Evolutionary conservation across 306 rosid genomes (phyloP).

Genomic region (Gleditsia sinensis): DNA sequence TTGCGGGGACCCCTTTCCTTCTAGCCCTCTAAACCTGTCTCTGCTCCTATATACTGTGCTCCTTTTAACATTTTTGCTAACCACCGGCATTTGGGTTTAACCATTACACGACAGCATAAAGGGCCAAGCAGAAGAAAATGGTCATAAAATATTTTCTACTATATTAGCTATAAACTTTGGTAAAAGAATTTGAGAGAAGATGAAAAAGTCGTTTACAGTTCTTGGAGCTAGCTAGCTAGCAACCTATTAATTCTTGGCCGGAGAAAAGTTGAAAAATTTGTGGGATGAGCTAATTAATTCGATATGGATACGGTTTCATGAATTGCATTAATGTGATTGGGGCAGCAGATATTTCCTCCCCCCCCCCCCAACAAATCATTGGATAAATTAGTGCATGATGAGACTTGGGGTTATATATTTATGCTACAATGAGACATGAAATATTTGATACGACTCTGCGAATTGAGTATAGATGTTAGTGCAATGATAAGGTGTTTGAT

Average conservation of each 20-base stretch:
- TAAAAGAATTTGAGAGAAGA: too few species aligned
- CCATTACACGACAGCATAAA: too few species aligned
- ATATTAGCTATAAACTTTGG: too few species aligned
- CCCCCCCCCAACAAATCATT: conserved; percentile 4
- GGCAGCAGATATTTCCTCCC: neutral
- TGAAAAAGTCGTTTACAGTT: too few species aligned
- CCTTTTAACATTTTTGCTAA: conserved; percentile 34
- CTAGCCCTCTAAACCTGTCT: conserved; percentile 9
- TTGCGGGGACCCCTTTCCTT: conserved; percentile 42
- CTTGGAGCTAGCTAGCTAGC: too few species aligned
- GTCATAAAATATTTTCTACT: too few species aligned
- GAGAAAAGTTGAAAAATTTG: too few species aligned
- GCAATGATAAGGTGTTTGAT: conserved; percentile 34
- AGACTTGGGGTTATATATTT: neutral
- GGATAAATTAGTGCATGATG: conserved; percentile 5
- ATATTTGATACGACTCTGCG: conserved; percentile 18
- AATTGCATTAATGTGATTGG: neutral
- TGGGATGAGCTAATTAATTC: too few species aligned
- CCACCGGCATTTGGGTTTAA: conserved; percentile 43
- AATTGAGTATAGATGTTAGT: conserved; percentile 8
- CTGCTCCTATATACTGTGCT: neutral
- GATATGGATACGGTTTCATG: neutral
- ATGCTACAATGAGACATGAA: conserved; percentile 11
- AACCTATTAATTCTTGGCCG: too few species aligned
- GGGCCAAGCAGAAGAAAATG: too few species aligned